Conservation (phyloP, 495 filamentous ascomycete species). For the Aspergillus asperescens region DNA sequence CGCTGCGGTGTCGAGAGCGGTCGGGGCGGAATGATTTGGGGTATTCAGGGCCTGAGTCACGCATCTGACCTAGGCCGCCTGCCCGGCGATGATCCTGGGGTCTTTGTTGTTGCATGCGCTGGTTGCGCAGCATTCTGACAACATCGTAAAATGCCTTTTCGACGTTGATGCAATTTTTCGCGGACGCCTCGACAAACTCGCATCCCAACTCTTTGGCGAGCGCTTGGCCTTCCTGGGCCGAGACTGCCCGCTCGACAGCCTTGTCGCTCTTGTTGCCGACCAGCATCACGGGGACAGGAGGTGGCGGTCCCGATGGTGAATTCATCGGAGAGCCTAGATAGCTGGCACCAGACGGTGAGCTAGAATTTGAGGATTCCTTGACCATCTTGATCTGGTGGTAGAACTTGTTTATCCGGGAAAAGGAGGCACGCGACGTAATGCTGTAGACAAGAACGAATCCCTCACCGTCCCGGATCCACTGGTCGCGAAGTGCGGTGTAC, state of each 20-base stretch:
- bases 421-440: constrained; percentile 92
- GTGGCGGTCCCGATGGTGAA: constrained; percentile 51
- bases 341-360: constrained; percentile 53
- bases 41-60: constrained; percentile 41
- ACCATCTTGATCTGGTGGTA: constrained; percentile 96
- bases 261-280: constrained; percentile 98
- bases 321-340: constrained; percentile 66
- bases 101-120: constrained; percentile 56
- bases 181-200: constrained; percentile 96
- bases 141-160: constrained; percentile 99
- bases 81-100: constrained; percentile 39
- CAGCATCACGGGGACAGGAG: constrained; percentile 89
- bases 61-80: constrained; percentile 33
- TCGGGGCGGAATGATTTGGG: constrained; percentile 41
- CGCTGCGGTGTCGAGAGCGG: constrained; percentile 36
- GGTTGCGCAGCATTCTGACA: constrained; percentile 78
- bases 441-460: constrained; percentile 97
- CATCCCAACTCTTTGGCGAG: constrained; percentile 88
- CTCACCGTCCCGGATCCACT: constrained; percentile 98
- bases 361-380: constrained; percentile 82
- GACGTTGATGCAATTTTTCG: constrained; percentile 99
- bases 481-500: constrained; percentile 93
- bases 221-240: constrained; percentile 90
- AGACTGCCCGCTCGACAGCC: constrained; percentile 91
- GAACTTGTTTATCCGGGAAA: constrained; percentile 89